Base-by-base conservation (phyloP, 441 rosid species). In the Populus tomentosa region DNA sequence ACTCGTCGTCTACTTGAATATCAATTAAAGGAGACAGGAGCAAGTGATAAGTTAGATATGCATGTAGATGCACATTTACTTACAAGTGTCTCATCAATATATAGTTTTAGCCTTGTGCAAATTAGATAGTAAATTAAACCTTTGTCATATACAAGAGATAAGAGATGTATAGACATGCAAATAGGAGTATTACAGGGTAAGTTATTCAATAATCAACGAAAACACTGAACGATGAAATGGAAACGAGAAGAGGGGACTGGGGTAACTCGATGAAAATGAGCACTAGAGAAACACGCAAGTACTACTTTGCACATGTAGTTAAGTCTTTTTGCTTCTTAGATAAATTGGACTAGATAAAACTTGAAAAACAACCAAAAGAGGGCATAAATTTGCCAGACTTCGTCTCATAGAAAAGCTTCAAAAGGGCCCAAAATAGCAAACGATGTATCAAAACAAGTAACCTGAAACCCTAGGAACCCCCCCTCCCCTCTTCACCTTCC, bases 381-480 rank as follows among this genome's bases (percentile, higher is more conserved):
- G 63, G 72, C 63, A 24, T 30, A 80, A 77, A 79, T 80, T 66
- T 40, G 74, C 61, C 46, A 69, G 70, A 32, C n/a, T 28, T 36
- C 7, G 61, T 53, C 59, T 2, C 70, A 69, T 40, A 62, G 64
- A 78, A 77, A 50, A 32, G 67, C 26, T 30, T 35, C 53, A 68
- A 72, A 42, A 82, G 75, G 71, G 65, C 82, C 80, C 73, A 80
- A 87, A 82, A 75, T 81, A 83, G 88, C 18, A 85, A 86, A 72
- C 67, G 74, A 78, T 71, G 79, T 79, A 80, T 73, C 78, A 78
- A 81, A 84, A 82, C 82, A 82, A 82, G 86, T 62, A 84, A 82
- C 80, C 82, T 26, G 70, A 78, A 84, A 78, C 80, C 77, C 67
- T 81, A 78, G 78, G 78, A 71, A 64, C 32, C 62, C 73, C 71